Evolutionary conservation across 768 basidiomycete species (phyloP).

Genomic region (Lactifluus subvellereus): DNA sequence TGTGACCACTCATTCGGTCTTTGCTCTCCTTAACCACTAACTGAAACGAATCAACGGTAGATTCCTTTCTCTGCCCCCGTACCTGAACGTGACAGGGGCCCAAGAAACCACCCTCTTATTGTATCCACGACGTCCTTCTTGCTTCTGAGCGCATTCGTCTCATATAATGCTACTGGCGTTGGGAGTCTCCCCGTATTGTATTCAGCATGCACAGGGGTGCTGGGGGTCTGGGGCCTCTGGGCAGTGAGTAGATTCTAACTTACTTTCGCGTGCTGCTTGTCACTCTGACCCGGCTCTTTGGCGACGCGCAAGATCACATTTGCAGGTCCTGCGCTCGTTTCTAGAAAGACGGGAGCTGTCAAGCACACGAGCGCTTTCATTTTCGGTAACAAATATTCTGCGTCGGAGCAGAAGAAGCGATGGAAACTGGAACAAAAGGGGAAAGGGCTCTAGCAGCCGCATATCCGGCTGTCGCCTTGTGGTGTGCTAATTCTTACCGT

Average conservation of each 20-base stretch:
- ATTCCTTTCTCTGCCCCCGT: conserved; percentile 40
- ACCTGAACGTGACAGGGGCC: conserved; percentile 25
- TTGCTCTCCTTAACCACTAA: background rate
- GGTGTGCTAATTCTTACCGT: background rate
- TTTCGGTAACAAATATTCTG: conserved; percentile 60
- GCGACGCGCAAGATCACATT: conserved; percentile 48
- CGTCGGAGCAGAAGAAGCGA: conserved; percentile 33
- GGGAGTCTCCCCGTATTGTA: conserved; percentile 52
- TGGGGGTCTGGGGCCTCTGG: conserved; percentile 69
- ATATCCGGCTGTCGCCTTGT: background rate
- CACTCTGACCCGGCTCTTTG: conserved; percentile 4
- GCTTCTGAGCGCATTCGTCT: conserved; percentile 50
- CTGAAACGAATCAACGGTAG: conserved; percentile 27
- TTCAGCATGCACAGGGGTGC: conserved; percentile 42
- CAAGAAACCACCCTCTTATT: conserved; percentile 56
- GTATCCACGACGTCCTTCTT: conserved; percentile 51
- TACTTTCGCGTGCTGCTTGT: background rate
- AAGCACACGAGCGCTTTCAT: conserved; percentile 76
- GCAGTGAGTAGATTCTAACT: conserved; percentile 41
- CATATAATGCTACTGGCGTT: conserved; percentile 56
- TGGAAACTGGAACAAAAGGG: conserved; percentile 29
- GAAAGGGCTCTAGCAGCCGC: background rate
- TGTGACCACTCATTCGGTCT: conserved; percentile 35
- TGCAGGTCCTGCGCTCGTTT: conserved; percentile 47
- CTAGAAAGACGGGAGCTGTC: conserved; percentile 74